Evolutionary conservation across 2,329 filamentous ascomycete genomes (phyloP).

Genomic region (Aspergillus versicolor): DNA sequence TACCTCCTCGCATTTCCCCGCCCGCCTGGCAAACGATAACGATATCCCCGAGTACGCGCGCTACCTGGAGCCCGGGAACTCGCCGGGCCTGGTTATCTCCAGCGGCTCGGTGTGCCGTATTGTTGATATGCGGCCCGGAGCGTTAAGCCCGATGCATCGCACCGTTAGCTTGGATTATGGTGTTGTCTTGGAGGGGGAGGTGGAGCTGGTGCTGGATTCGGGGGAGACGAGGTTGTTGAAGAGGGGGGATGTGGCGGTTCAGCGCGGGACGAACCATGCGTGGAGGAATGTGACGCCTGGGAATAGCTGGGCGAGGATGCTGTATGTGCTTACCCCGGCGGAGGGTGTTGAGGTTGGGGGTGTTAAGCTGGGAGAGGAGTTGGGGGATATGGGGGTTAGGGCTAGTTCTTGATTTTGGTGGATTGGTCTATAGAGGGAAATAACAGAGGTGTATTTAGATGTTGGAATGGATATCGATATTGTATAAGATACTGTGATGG

Average conservation of each 20-base stretch:
- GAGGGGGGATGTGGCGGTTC: slow-evolving; percentile 10
- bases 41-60: slow-evolving; percentile 49
- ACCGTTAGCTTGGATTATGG: slow-evolving; percentile 54
- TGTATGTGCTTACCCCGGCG: slow-evolving; percentile 27
- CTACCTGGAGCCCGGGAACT: slow-evolving; percentile 37
- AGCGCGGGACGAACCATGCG: slow-evolving; percentile 10
- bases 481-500: too few species aligned
- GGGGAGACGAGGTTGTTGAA: slow-evolving; percentile 6
- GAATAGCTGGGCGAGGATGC: slow-evolving; percentile 17
- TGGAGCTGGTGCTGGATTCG: slow-evolving; percentile 5
- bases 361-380: slow-evolving; percentile 26
- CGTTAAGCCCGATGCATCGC: slow-evolving; percentile 49
- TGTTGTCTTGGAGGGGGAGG: slow-evolving; percentile 15
- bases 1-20: slow-evolving; percentile 49
- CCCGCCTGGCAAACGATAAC: slow-evolving; percentile 45
- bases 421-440: background rate
- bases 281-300: slow-evolving; percentile 15
- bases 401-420: slow-evolving; percentile 18
- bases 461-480: too few species aligned
- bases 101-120: slow-evolving; percentile 41
- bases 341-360: slow-evolving; percentile 27
- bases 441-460: too few species aligned
- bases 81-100: slow-evolving; percentile 52
- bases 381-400: slow-evolving; percentile 14
- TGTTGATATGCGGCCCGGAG: slow-evolving; percentile 47